phyloP scores from a whole-genome alignment of 2,329 filamentous ascomycete species.

The Fusarium denticulatum region DNA sequence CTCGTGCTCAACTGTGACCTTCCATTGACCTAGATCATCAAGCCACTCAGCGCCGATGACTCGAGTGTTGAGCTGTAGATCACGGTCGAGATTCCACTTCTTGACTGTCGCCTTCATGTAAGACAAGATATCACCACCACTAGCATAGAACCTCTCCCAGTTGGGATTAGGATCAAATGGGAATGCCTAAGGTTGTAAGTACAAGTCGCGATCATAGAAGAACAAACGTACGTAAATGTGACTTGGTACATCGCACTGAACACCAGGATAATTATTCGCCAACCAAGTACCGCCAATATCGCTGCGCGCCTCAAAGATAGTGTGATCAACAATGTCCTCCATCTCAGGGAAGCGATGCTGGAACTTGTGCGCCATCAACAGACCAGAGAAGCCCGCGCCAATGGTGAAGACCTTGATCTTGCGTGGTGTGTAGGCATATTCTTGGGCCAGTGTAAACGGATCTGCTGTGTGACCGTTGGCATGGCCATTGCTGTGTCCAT shows the following conservation, averaged over 20 bases:
- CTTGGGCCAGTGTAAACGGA: slow-evolving; percentile 42
- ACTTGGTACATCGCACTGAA: slow-evolving; percentile 36
- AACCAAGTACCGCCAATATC: slow-evolving; percentile 50
- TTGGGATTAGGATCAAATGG: slow-evolving; percentile 66
- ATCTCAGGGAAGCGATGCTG: slow-evolving; percentile 49
- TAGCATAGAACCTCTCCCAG: slow-evolving; percentile 67
- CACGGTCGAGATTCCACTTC: slow-evolving; percentile 52
- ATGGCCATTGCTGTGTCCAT: neutral
- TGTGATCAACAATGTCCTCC: slow-evolving; percentile 39
- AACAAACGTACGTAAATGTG: slow-evolving; percentile 28
- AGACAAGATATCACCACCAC: slow-evolving; percentile 63
- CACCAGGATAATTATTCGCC: slow-evolving; percentile 43
- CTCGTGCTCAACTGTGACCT: slow-evolving; percentile 32
- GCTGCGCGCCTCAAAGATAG: slow-evolving; percentile 45
- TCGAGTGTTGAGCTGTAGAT: slow-evolving; percentile 48
- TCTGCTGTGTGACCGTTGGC: slow-evolving; percentile 26
- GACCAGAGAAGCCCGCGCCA: slow-evolving; percentile 47
- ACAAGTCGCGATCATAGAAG: neutral
- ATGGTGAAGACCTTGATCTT: slow-evolving; percentile 49
- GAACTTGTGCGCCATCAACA: slow-evolving; percentile 50
- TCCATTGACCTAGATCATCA: slow-evolving; percentile 35
- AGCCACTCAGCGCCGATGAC: slow-evolving; percentile 41
- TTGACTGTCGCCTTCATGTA: slow-evolving; percentile 62
- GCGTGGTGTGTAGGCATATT: slow-evolving; percentile 43
- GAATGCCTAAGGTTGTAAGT: slow-evolving; percentile 48